Percentiles rank a stretch among this genome's conserved stretches.
Conservation (phyloP, 495 filamentous ascomycete genomes). For the Corynascus novoguineensis region DNA sequence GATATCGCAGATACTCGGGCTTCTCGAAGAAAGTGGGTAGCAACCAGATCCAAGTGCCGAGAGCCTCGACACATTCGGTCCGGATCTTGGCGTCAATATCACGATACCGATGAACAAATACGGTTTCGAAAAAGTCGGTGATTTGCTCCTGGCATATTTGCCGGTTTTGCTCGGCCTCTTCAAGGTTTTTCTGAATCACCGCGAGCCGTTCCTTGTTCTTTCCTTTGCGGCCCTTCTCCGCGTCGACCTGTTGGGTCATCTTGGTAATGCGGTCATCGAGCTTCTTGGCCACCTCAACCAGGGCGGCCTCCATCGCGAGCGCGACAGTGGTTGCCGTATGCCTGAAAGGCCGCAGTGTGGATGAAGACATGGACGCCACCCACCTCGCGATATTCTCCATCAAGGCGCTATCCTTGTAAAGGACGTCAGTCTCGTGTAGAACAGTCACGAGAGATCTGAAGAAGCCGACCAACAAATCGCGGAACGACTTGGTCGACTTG, state of each 20-base stretch:
- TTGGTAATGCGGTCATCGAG: constrained; percentile 62
- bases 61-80: constrained; percentile 72
- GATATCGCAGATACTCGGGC: constrained; percentile 78
- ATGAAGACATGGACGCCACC: constrained; percentile 81
- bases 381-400: constrained; percentile 82
- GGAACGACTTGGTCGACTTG: constrained; percentile 67
- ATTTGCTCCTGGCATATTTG: constrained; percentile 61
- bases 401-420: constrained; percentile 69
- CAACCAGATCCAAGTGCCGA: constrained; percentile 79
- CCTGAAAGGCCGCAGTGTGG: constrained; percentile 75
- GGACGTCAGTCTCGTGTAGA: constrained; percentile 63
- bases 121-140: constrained; percentile 76
- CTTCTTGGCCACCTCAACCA: constrained; percentile 66
- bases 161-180: constrained; percentile 59
- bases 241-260: constrained; percentile 73
- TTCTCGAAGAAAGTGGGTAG: constrained; percentile 85
- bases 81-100: constrained; percentile 87
- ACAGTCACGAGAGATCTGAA: constrained; percentile 66
- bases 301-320: constrained; percentile 63
- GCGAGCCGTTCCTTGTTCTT: constrained; percentile 51
- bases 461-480: constrained; percentile 68
- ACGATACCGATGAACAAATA: constrained; percentile 92
- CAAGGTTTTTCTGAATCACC: constrained; percentile 59
- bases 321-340: constrained; percentile 85
- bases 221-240: constrained; percentile 69